Conservation (phyloP, 2,329 filamentous ascomycete species). For the Sclerotinia trifoliorum region DNA sequence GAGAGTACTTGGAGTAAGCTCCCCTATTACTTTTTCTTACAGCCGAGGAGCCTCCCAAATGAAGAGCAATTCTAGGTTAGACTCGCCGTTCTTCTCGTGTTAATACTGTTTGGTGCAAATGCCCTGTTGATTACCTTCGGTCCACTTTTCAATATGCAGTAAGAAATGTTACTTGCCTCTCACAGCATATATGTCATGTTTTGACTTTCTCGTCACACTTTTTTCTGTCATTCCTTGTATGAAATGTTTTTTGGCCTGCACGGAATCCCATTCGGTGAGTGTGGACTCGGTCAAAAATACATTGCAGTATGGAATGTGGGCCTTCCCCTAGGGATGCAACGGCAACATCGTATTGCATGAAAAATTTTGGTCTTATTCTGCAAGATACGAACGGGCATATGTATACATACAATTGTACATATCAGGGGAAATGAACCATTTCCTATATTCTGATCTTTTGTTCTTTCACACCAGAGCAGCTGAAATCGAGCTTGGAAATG, state of each 20-base stretch:
- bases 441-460: background rate
- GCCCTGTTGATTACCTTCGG: background rate
- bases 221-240: conserved; percentile 15
- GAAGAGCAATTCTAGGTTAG: background rate
- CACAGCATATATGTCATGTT: conserved; percentile 22
- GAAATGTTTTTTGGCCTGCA: background rate
- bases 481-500: conserved; percentile 8
- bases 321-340: conserved; percentile 17
- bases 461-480: conserved; percentile 10
- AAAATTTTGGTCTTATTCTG: conserved; percentile 1
- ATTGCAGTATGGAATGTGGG: conserved; percentile 9
- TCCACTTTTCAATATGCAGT: conserved; percentile 21
- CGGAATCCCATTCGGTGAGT: conserved; percentile 9
- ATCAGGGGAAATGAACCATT: conserved; percentile 1
- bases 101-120: background rate
- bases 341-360: conserved; percentile 20
- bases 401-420: conserved; percentile 13
- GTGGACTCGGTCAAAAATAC: conserved; percentile 11
- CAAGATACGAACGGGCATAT: conserved; percentile 17
- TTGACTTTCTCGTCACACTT: conserved; percentile 18
- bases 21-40: background rate
- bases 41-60: background rate
- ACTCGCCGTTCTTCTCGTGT: background rate
- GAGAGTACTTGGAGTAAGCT: background rate
- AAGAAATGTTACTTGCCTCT: conserved; percentile 22